Conservation (phyloP, 257 asterid species). For the Schizonepeta tenuifolia region DNA sequence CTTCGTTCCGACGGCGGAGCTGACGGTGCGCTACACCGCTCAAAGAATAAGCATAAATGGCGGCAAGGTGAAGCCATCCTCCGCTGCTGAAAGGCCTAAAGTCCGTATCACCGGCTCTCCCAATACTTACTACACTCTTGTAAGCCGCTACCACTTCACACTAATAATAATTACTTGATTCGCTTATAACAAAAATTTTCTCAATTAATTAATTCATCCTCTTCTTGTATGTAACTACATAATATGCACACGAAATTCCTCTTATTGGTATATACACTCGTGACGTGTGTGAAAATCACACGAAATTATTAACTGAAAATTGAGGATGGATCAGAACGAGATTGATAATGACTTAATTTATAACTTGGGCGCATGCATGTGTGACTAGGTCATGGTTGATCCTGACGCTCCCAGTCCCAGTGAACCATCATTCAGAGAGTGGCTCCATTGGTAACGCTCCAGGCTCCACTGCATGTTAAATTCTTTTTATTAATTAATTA, state of each 20-base stretch:
- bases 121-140: slow-evolving; percentile 49
- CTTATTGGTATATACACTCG: no score
- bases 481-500: background rate
- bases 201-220: no score
- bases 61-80: slow-evolving; percentile 41
- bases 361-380: no score
- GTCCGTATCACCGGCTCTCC: slow-evolving; percentile 40
- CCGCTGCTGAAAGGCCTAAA: slow-evolving; percentile 44
- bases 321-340: no score
- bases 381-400: slow-evolving; percentile 57
- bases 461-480: background rate
- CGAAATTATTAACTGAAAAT: no score
- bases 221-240: no score
- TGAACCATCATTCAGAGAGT: slow-evolving; percentile 57
- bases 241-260: no score
- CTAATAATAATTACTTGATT: background rate
- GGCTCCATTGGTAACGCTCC: slow-evolving; percentile 55
- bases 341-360: no score
- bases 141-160: slow-evolving; percentile 20
- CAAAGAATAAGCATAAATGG: slow-evolving; percentile 39
- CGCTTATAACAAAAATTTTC: no score
- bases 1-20: slow-evolving; percentile 53
- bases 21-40: slow-evolving; percentile 40
- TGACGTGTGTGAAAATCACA: no score
- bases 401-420: slow-evolving; percentile 70